Percentiles rank a stretch among this genome's conserved stretches.
Conservation (phyloP, 805 yeast genomes). For the Suhomyces emberorum region DNA sequence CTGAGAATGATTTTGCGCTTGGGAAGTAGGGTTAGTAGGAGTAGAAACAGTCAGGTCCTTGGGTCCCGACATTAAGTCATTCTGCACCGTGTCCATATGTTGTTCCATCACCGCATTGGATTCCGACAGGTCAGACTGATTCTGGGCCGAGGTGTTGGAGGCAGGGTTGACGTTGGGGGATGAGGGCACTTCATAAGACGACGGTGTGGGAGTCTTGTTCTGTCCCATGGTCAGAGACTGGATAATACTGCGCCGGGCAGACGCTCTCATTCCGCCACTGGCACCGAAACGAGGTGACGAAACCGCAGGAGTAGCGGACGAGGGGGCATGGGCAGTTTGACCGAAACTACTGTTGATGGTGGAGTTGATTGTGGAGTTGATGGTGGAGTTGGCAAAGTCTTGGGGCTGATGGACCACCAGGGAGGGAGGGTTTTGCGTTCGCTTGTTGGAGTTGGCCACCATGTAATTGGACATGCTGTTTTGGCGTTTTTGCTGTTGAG, state of each 20-base stretch:
- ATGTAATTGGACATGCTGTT: conserved; percentile 35
- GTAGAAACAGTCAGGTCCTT: conserved; percentile 8
- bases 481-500: conserved; percentile 37
- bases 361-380: conserved; percentile 14
- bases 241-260: conserved; percentile 15
- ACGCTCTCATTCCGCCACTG: conserved; percentile 2
- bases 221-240: conserved; percentile 10
- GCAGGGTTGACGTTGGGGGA: conserved; percentile 33
- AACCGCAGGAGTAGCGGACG: conserved; percentile 1
- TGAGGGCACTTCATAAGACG: conserved; percentile 40
- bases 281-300: background rate
- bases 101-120: conserved; percentile 28
- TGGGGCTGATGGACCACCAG: background rate
- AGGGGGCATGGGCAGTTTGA: conserved; percentile 5
- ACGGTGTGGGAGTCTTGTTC: conserved; percentile 38
- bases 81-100: conserved; percentile 1
- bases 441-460: conserved; percentile 31
- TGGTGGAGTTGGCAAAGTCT: conserved; percentile 10
- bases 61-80: conserved; percentile 1
- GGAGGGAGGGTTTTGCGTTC: conserved; percentile 27
- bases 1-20: conserved; percentile 5
- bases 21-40: conserved; percentile 6
- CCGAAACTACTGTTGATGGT: background rate
- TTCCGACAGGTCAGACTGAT: conserved; percentile 40
- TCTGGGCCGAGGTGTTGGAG: conserved; percentile 24